Base-by-base conservation (phyloP, 2,329 filamentous ascomycete species). In the Aspergillus jensenii region DNA sequence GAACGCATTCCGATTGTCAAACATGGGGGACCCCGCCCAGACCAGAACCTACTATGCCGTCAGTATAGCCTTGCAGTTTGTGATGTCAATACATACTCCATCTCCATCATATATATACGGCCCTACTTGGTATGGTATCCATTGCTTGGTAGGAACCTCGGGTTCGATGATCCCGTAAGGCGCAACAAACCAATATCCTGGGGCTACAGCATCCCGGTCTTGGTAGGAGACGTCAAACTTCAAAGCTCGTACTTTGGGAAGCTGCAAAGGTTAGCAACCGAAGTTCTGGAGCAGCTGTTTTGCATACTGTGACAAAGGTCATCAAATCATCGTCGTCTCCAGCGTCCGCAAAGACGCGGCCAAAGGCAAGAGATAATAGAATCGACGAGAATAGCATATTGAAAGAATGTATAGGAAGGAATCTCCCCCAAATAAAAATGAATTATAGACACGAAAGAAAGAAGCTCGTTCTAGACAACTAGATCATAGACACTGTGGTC, bases 31-130 rank as follows among this genome's bases (percentile, higher is more conserved):
- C 27, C 80, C 79, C 17, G 77, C 77, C 76, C 79, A 83, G 23
- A 82, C 68, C 43, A 83, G 73, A 68, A 49, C 35, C 61, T 64
- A 54, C 45, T 25, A 56, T n/a, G 35, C 6, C 54, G 54, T 58
- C 45, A 52, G 51, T 46, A 63, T 50, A 51, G 47, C n/a, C 7
- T 23, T 33, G 46, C 9, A 17, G 35, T 4, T 19, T 31, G 17
- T 35, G 40, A 50, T 35, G 25, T 4, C 17, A 23, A 52, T 46
- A 63, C 71, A 50, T 69, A 76, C 73, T 51, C 79, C 79, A 65
- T 74, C 71, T 60, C 76, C 78, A 66, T 82, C 79, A 63, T 79
- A 81, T 39, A 82, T 81, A 62, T 81, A 76, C 25, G 79, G 75
- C 6, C 79, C 78, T 41, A 78, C 72, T 65, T 81, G 78, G 60